Evolutionary conservation across 2,329 filamentous ascomycete genomes (phyloP), one percentile per base, ranked within the genome.

Genomic region (Colletotrichum shisoi): DNA sequence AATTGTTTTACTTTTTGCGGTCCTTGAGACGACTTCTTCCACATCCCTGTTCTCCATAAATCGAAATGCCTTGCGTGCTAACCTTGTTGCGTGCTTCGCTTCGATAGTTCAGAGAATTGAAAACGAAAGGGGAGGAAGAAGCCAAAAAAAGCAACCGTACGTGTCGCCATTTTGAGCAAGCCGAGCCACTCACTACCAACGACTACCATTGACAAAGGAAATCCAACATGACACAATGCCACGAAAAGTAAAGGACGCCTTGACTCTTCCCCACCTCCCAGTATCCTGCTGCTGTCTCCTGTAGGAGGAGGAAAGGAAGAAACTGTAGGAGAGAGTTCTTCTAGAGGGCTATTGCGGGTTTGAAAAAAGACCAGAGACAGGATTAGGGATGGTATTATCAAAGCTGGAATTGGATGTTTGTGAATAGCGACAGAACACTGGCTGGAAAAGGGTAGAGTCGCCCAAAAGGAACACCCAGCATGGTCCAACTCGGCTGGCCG

Each of bases 131-230:
- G 17, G n/a, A 51, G 19, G 9, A 39, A 40, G 40, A 31, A 31
- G 9, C 34, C 19, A 37, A 27, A 27, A 49, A 34, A 54, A 60
- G 45, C 45, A 45, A 48, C 17, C n/a, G 8, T 57, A 45, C 59
- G 27, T 48, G 13, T 13, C n/a, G 24, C 61, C 39, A 40, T 37
- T 17, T 17, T 15, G 48, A 31, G 17, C 24, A 17, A 27, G 17
- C 9, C 15, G 21, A 53, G 45, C 62, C 51, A 52, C 63, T 40
- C 51, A 52, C 63, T 40, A 45, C 19, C 61, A 51, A 40, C 37
- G 8, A 27, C 54, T 39, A 49, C 46, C 21, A 56, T 13, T 27
- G 44, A 34, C 37, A 51, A 51, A 52, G 37, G 11, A 31, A 56
- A 24, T 27, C 12, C 51, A 51, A 40, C 9, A 54, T 52, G 44